Percentiles rank a stretch among this genome's conserved stretches.
Evolutionary conservation across 768 basidiomycete species (phyloP).

Genomic region (Russula lepida): DNA sequence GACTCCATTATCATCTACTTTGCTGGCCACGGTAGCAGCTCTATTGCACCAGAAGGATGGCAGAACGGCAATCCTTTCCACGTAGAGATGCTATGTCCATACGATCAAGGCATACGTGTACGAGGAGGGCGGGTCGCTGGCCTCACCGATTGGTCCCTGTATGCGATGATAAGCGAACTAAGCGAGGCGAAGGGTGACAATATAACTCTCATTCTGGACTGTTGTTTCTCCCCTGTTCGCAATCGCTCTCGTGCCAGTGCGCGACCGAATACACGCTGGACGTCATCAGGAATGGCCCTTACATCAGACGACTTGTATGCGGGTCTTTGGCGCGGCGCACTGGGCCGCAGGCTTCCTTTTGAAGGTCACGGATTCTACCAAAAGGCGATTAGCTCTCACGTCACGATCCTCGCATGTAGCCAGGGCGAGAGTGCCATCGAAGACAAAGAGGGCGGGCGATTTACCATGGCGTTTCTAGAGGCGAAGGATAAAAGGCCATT

Average conservation of each 20-base stretch:
- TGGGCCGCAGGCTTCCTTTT: conserved; percentile 34
- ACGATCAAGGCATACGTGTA: conserved; percentile 51
- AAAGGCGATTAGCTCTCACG: conserved; percentile 35
- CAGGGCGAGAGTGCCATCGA: conserved; percentile 50
- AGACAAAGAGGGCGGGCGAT: conserved; percentile 52
- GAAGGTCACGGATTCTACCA: conserved; percentile 37
- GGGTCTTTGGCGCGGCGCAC: conserved; percentile 49
- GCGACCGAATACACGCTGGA: conserved; percentile 48
- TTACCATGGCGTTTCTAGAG: conserved; percentile 49
- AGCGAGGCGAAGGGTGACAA: conserved; percentile 54
- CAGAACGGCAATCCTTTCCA: conserved; percentile 35
- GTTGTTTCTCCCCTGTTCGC: conserved; percentile 46
- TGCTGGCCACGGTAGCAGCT: conserved; percentile 61
- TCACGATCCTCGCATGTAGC: conserved; percentile 49
- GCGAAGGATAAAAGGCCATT: conserved; percentile 39
- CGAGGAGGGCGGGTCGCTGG: conserved; percentile 45
- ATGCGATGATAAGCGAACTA: conserved; percentile 52
- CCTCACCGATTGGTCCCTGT: conserved; percentile 59
- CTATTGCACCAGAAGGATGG: conserved; percentile 54
- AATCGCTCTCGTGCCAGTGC: conserved; percentile 34
- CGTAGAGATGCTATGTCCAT: conserved; percentile 57
- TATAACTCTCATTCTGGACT: conserved; percentile 58
- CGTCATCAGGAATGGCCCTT: conserved; percentile 44
- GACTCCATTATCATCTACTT: conserved; percentile 65
- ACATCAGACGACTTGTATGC: conserved; percentile 45